Evolutionary conservation across 495 filamentous ascomycete genomes (phyloP).

Genomic region (Penicillium psychrofluorescens): DNA sequence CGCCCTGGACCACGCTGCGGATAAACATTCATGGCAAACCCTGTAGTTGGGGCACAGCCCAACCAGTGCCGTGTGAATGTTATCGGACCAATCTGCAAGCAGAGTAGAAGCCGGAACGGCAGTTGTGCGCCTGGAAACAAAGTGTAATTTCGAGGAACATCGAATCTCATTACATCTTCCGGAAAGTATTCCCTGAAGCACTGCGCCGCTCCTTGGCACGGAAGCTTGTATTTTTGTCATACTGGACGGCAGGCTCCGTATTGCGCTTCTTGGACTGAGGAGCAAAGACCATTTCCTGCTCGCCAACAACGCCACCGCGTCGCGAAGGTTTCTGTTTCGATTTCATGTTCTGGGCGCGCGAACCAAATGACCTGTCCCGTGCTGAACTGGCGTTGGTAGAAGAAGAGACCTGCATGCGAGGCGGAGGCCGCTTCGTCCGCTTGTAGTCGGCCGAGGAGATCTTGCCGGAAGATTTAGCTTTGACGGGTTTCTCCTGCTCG

Average conservation of each 20-base stretch:
- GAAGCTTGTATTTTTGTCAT: conserved; percentile 22
- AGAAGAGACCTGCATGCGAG: conserved; percentile 52
- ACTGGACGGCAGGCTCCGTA: conserved; percentile 20
- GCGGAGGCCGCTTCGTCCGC: conserved; percentile 44
- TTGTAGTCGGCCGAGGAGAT: conserved; percentile 51
- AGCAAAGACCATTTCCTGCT: conserved; percentile 79
- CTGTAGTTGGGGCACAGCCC: no score
- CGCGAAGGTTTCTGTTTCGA: conserved; percentile 37
- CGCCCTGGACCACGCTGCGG: no score
- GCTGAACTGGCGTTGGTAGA: conserved; percentile 34
- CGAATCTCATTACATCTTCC: conserved; percentile 34
- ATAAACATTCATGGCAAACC: no score
- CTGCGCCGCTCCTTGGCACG: conserved; percentile 41
- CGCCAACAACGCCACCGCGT: conserved; percentile 61
- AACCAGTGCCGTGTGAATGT: no score
- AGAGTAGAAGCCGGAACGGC: no score
- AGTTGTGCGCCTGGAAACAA: no score
- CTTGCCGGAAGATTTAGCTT: conserved; percentile 40
- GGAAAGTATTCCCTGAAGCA: conserved; percentile 47
- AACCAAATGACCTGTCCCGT: conserved; percentile 61
- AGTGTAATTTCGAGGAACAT: not conserved
- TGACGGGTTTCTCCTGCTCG: conserved; percentile 20
- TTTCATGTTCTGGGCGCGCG: conserved; percentile 50
- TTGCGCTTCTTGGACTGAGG: conserved; percentile 52
- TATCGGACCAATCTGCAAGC: no score